Base-by-base conservation (phyloP, 106 monocot genomes). In the Acanthochlamys bracteata region DNA sequence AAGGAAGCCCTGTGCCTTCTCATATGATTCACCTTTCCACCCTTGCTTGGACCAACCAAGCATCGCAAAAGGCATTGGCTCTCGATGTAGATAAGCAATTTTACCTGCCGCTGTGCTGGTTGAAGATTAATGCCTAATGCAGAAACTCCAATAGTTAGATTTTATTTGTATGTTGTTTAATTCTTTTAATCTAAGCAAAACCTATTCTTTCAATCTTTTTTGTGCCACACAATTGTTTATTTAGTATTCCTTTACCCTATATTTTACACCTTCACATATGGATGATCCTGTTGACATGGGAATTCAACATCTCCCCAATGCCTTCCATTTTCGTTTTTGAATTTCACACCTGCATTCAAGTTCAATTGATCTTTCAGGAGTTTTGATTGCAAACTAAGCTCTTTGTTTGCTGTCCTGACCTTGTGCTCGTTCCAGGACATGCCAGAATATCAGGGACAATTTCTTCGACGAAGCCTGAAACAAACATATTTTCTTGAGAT, bases 381-480 rank as follows among this genome's bases (percentile, higher is more conserved):
- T 82, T 61, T 54, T 77, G 11, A 77, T 73, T 20, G 69, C 82
- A 57, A 82, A 82, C 56, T 82, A 77, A 46, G 73, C 76, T 61
- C 55, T 73, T 17, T 56, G 69, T 20, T 62, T 20, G 40, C 45
- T 24, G 13, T 65, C 69, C 7, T 69, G n/a, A n/a, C n/a, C 77
- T 71, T 64, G 69, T 0, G 62, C 17, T 55, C 77, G 73, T 78
- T 20, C 78, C 74, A 19, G 82, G 70, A 77, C 82, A 78, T 42
- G 74, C 74, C 21, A 54, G 49, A 20, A 74, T 59, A 24, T 82
- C 70, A 20, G 73, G 47, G 55, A 68, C 63, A 19, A 82, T 57
- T 25, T 72, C 78, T 20, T 63, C 62, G 7, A 82, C 57, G 7
- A 67, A 42, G 66, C 66, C 82, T 82, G 74, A 41, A 63, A 8